Evolutionary conservation across 2,329 filamentous ascomycete genomes (phyloP).

Genomic region (Moelleriella libera): DNA sequence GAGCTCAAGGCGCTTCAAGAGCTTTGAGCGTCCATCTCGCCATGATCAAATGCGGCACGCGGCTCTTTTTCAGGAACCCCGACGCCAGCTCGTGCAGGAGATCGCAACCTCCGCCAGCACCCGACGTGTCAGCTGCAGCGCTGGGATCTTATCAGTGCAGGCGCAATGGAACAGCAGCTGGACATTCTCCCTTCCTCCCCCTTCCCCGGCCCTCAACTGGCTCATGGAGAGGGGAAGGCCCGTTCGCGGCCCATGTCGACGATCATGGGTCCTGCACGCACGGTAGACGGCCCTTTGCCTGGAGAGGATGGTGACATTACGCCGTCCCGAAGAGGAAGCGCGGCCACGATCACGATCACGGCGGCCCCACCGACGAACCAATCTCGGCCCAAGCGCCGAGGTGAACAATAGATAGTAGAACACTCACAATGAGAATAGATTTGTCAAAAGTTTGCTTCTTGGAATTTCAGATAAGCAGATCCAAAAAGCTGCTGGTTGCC

Average conservation of each 20-base stretch:
- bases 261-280: not conserved
- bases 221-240: not conserved
- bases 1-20: not conserved
- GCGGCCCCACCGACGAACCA: too few relatives aligned
- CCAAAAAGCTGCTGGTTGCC: too few relatives aligned
- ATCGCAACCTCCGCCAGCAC: not conserved
- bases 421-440: too few relatives aligned
- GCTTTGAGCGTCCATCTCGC: not conserved
- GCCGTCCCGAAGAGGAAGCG: constrained; percentile 1
- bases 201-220: not conserved
- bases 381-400: too few relatives aligned
- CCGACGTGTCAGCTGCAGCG: not conserved
- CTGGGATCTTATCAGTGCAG: not conserved
- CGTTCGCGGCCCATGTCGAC: not conserved
- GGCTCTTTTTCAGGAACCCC: not conserved
- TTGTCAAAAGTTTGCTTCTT: too few relatives aligned
- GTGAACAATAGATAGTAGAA: too few relatives aligned
- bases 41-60: not conserved
- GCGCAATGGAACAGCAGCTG: too few relatives aligned
- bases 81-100: too few relatives aligned
- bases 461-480: too few relatives aligned
- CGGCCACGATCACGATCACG: not conserved
- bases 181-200: not conserved
- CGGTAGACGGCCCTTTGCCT: not conserved
- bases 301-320: constrained; percentile 2